Conservation (phyloP, 345 rosid species). For the Eucalyptus regnans region DNA sequence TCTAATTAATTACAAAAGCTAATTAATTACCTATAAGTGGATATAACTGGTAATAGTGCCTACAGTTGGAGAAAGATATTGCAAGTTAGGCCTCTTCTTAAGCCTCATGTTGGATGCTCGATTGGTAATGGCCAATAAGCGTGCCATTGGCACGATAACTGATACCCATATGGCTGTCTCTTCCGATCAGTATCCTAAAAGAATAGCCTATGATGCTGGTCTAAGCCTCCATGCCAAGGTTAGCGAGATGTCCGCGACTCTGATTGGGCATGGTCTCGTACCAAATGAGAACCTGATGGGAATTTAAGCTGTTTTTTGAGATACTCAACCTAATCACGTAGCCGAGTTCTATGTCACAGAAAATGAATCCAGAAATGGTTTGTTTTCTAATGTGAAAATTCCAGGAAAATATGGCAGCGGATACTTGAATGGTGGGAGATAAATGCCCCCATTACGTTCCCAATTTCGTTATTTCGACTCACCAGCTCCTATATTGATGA, state of each 20-base stretch:
- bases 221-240: not conserved
- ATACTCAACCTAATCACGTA: not conserved
- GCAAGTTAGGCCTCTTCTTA: not conserved
- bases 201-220: not conserved
- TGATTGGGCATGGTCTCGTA: not conserved
- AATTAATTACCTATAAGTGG: too few relatives aligned
- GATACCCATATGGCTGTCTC: too few relatives aligned
- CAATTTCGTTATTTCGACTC: not conserved
- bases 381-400: not conserved
- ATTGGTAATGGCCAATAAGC: not conserved
- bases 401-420: not conserved
- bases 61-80: not conserved
- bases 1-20: not conserved
- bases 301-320: not conserved
- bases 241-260: not conserved
- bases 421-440: not conserved
- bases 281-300: not conserved
- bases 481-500: not conserved
- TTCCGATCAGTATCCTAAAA: not conserved
- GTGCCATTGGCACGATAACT: not conserved
- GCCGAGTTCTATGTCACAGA: not conserved
- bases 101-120: not conserved
- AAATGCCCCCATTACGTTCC: not conserved
- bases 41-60: too few relatives aligned
- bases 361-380: not conserved